These are phyloP conservation scores for Botrytis hyacinthi DNA, from an alignment of 2,329 filamentous ascomycete genomes.

Conservation along the genomic window DNA sequence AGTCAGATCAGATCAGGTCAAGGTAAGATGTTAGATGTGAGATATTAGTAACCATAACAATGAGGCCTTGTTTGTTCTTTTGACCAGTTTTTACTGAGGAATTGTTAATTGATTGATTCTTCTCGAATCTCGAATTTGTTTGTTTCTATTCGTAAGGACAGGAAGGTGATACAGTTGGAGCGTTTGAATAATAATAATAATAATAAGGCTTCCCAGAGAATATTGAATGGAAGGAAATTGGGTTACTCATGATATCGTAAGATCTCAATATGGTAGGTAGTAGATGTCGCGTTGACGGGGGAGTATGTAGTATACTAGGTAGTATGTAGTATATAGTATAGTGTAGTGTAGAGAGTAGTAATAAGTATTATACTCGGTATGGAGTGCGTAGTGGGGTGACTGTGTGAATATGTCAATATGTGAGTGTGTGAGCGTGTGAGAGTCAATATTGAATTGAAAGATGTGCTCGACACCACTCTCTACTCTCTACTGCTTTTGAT, in stretches of 20 bases:
- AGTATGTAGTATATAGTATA: too few species aligned
- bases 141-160: slow-evolving; percentile 6
- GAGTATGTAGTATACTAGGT: background rate
- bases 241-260: slow-evolving; percentile 3
- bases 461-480: background rate
- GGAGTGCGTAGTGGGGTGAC: background rate
- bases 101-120: background rate
- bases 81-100: background rate
- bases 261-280: background rate
- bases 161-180: background rate
- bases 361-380: background rate
- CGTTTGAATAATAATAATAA: too few species aligned
- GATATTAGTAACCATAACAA: background rate
- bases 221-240: background rate
- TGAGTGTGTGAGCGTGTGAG: background rate
- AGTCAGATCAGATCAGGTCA: background rate
- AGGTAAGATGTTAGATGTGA: background rate
- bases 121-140: background rate
- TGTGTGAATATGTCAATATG: too few species aligned
- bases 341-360: background rate
- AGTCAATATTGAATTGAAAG: background rate
- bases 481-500: background rate
- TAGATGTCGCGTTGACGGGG: background rate
- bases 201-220: too few species aligned
- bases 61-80: slow-evolving; percentile 8